Conservation (phyloP, 2,329 filamentous ascomycete species). For the Sporothrix euskadiensis region DNA sequence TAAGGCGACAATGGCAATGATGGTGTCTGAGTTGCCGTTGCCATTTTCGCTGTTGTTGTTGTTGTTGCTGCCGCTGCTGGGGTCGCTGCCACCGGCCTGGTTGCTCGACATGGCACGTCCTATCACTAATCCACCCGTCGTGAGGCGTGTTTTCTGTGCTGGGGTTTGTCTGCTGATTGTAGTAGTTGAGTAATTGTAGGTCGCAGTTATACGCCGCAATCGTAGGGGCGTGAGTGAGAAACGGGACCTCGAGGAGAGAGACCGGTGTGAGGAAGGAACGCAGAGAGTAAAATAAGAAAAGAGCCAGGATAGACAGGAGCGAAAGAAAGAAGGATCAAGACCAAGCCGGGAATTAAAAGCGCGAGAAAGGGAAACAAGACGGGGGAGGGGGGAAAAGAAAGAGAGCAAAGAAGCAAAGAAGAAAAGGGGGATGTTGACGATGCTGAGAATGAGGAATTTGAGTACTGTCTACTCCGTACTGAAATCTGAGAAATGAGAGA, state of each 20-base stretch:
- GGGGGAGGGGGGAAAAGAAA: not conserved
- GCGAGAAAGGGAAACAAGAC: not conserved
- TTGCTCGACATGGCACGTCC: slow-evolving; percentile 13
- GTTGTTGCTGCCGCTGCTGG: not conserved
- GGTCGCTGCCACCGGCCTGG: not conserved
- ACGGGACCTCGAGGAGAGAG: not conserved
- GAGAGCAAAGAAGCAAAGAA: not conserved
- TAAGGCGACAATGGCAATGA: slow-evolving; percentile 48
- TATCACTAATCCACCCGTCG: not conserved
- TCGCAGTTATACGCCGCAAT: not conserved
- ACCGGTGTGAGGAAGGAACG: no score
- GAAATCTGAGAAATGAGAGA: no score
- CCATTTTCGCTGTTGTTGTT: slow-evolving; percentile 24
- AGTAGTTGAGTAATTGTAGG: no score
- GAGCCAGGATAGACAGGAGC: no score
- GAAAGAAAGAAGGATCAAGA: no score
- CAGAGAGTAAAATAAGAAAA: no score
- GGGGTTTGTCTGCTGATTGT: not conserved
- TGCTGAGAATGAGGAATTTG: no score
- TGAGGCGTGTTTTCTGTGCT: not conserved
- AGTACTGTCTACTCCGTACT: no score
- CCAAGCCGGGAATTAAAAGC: no score
- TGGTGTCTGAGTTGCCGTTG: slow-evolving; percentile 38
- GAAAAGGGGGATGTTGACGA: not conserved
- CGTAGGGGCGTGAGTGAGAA: not conserved